A percentile compares a stretch with the other conserved stretches of the same genome.
Evolutionary conservation across 768 basidiomycete species (phyloP).

Genomic region (Kwoniella pini): DNA sequence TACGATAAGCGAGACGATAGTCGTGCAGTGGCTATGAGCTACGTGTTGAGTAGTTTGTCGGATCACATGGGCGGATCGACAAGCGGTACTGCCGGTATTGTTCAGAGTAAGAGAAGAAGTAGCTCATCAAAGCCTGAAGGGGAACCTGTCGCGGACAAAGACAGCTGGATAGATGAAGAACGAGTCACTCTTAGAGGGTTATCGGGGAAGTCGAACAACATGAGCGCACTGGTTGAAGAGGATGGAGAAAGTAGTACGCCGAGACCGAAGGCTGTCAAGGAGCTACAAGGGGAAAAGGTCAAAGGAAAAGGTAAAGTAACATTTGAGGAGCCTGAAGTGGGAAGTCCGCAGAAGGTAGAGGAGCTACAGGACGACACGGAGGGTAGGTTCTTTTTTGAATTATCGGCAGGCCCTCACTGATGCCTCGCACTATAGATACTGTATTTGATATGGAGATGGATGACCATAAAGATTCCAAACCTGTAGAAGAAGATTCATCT

Average conservation of each 20-base stretch:
- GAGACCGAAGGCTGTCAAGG: slow-evolving; percentile 25
- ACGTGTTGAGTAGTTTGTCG: slow-evolving; percentile 32
- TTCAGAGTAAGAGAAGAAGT: slow-evolving; percentile 11
- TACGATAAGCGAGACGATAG: slow-evolving; percentile 30
- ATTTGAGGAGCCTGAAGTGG: slow-evolving; percentile 44
- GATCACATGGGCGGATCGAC: slow-evolving; percentile 22
- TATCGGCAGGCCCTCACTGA: slow-evolving; percentile 4
- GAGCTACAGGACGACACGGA: slow-evolving; percentile 28
- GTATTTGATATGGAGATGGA: slow-evolving; percentile 55
- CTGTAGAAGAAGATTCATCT: neutral
- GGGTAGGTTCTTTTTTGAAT: slow-evolving; percentile 16
- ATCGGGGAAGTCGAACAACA: slow-evolving; percentile 5
- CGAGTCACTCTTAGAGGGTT: slow-evolving; percentile 12
- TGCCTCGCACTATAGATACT: slow-evolving; percentile 27
- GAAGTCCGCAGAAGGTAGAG: slow-evolving; percentile 7
- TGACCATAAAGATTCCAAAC: slow-evolving; percentile 22
- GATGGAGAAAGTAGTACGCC: slow-evolving; percentile 30
- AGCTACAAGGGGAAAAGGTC: slow-evolving; percentile 18
- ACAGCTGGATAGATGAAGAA: slow-evolving; percentile 49
- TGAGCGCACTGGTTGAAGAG: slow-evolving; percentile 26
- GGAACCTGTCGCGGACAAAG: slow-evolving; percentile 25
- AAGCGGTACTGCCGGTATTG: neutral
- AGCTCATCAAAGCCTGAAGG: slow-evolving; percentile 11
- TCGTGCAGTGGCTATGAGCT: slow-evolving; percentile 38
- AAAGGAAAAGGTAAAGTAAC: slow-evolving; percentile 46